Base-by-base conservation (phyloP, 495 filamentous ascomycete species). In the Lasiosphaeria ovina region DNA sequence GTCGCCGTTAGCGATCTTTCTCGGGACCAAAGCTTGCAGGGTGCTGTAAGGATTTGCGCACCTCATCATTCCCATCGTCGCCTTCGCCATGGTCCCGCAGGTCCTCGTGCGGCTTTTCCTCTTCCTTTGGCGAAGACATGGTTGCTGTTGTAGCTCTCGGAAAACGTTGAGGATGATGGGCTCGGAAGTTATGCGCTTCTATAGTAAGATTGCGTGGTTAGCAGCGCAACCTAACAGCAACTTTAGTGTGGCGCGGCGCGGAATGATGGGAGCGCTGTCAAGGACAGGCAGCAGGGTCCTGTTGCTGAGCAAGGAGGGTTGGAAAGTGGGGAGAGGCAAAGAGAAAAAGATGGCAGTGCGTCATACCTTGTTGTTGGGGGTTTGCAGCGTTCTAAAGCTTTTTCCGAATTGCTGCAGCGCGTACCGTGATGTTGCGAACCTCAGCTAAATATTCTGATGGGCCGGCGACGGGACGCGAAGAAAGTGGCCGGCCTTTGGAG, bases 11-110 rank as follows among this genome's bases (percentile, higher is more conserved):
- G 58, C 40, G 55, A 60, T 17, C 11, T 51, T n/a, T 59, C 44
- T 24, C 35, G 11, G 31, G 42, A 40, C 35, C 54, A 40, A 35
- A 45, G 54, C 51, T 50, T 31, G 31, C 35, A 10, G 6, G 56
- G n/a, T 8, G 36, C 16, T 24, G 38, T 12, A 35, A 49, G 31
- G 61, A 42, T 16, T 38, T 48, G 58, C 74, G 64, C 64, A 79
- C 77, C 72, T 79, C 77, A 49, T 80, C 77, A 55, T 76, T 78
- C 35, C 62, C 72, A 56, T 77, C 77, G 36, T 77, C 76, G 52
- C 62, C 71, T 24, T 76, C 69, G 49, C 65, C 54, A 33, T 73
- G 72, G 34, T 75, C 59, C 48, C 61, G 56, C 51, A 47, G 31
- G 59, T 71, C 70, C 12, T 71, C 68, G 47, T 62, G 66, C 17